A percentile compares a stretch with the other conserved stretches of the same genome.
Evolutionary conservation across 306 rosid species (phyloP).

Genomic region (Acacia acuminata): DNA sequence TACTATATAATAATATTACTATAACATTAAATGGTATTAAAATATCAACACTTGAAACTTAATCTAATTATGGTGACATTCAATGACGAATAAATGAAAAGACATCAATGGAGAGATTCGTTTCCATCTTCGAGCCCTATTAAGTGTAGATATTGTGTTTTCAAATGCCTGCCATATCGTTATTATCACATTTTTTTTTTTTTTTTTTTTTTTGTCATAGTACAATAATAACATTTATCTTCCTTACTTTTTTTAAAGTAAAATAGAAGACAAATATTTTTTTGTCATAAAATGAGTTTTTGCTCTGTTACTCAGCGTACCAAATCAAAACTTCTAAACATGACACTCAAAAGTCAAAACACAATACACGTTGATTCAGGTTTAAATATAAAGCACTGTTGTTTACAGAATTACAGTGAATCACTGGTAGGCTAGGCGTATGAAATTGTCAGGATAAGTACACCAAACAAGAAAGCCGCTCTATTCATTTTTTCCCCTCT

Average conservation of each 20-base stretch:
- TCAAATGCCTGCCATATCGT: too few species aligned
- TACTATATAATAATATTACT: too few species aligned
- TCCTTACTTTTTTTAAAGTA: not conserved
- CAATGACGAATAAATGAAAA: too few species aligned
- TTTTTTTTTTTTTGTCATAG: too few species aligned
- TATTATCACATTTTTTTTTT: too few species aligned
- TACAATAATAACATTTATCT: not conserved
- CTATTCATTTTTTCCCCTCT: not conserved
- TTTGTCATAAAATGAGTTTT: not conserved
- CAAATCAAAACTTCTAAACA: not conserved
- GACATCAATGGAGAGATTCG: too few species aligned
- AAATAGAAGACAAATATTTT: not conserved
- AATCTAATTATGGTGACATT: too few species aligned
- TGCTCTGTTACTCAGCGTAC: not conserved
- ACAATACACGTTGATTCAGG: not conserved
- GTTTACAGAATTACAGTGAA: not conserved
- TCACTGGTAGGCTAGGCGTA: too few species aligned
- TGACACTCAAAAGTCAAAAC: not conserved
- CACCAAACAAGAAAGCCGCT: not conserved
- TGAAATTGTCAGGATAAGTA: not conserved
- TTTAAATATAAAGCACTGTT: not conserved
- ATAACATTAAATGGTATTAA: too few species aligned
- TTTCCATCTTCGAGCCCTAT: too few species aligned
- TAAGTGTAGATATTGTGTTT: too few species aligned
- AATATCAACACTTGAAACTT: too few species aligned